Conservation (phyloP, 495 filamentous ascomycete genomes). For the Aspergillus sparsus region DNA sequence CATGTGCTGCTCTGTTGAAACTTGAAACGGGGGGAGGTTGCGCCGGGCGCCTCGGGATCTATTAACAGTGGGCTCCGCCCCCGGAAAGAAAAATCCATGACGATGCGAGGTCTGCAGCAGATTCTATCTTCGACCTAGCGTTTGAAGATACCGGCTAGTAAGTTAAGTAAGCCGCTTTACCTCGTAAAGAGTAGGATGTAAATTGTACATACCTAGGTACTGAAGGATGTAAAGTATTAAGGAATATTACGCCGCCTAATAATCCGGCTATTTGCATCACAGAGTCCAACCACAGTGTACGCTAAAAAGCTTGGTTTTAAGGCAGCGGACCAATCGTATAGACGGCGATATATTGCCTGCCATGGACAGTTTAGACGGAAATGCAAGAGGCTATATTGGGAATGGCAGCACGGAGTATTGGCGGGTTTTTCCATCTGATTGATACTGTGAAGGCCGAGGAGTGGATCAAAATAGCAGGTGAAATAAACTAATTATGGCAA, state of each 20-base stretch:
- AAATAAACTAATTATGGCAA: too few species aligned
- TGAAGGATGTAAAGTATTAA: neutral
- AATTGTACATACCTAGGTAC: too few species aligned
- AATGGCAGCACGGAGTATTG: conserved; percentile 17
- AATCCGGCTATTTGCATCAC: conserved; percentile 1
- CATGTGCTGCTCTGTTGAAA: neutral
- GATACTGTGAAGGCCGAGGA: neutral
- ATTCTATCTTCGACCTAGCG: conserved; percentile 14
- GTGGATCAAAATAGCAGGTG: neutral
- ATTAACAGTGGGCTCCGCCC: too few species aligned
- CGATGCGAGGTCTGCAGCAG: conserved; percentile 5
- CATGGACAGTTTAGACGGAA: neutral
- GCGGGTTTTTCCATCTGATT: conserved; percentile 7
- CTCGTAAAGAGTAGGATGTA: too few species aligned
- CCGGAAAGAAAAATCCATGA: too few species aligned
- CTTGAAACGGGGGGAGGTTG: neutral
- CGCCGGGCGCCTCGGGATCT: neutral
- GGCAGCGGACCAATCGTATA: conserved; percentile 7
- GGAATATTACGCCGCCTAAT: neutral
- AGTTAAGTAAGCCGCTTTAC: neutral
- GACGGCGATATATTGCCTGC: neutral
- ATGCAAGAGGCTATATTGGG: conserved; percentile 12
- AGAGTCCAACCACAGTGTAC: neutral
- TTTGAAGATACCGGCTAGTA: neutral
- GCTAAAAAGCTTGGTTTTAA: conserved; percentile 22